Evolutionary conservation across 2,329 filamentous ascomycete species (phyloP).

Genomic region (Diaporthe sp.): DNA sequence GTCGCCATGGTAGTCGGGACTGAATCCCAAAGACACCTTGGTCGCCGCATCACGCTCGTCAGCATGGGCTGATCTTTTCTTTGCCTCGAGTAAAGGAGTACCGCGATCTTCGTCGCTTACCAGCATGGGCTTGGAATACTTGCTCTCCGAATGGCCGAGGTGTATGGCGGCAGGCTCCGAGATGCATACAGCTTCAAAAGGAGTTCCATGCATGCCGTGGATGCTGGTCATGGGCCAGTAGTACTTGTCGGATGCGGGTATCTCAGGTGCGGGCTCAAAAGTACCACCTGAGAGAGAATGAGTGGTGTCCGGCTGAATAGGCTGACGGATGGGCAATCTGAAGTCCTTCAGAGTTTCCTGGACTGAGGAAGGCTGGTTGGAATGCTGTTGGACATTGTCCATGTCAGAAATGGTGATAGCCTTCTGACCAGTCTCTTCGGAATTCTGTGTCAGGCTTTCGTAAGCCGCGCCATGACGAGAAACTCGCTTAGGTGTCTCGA

Average conservation of each 20-base stretch:
- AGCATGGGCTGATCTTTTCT: neutral
- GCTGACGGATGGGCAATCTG: slow-evolving; percentile 9
- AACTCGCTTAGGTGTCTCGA: neutral
- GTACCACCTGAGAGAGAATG: neutral
- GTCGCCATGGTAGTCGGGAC: slow-evolving; percentile 55
- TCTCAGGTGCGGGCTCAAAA: neutral
- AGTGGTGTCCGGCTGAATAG: neutral
- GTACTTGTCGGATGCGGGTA: neutral
- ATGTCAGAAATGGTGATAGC: neutral
- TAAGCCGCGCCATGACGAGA: neutral
- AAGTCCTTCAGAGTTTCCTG: neutral
- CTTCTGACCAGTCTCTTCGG: slow-evolving; percentile 4
- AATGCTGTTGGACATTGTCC: neutral
- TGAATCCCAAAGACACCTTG: slow-evolving; percentile 45
- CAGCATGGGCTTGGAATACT: slow-evolving; percentile 3
- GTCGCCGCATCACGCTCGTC: neutral
- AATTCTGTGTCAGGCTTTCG: neutral
- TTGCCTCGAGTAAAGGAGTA: neutral
- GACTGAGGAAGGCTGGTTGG: neutral
- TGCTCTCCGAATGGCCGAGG: neutral
- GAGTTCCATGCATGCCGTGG: neutral
- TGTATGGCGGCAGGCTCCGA: neutral
- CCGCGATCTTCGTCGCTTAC: neutral
- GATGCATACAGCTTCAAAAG: neutral
- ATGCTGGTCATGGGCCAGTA: slow-evolving; percentile 29